Evolutionary conservation across 495 filamentous ascomycete genomes (phyloP).

Genomic region (Saxophila tyrrhenica): DNA sequence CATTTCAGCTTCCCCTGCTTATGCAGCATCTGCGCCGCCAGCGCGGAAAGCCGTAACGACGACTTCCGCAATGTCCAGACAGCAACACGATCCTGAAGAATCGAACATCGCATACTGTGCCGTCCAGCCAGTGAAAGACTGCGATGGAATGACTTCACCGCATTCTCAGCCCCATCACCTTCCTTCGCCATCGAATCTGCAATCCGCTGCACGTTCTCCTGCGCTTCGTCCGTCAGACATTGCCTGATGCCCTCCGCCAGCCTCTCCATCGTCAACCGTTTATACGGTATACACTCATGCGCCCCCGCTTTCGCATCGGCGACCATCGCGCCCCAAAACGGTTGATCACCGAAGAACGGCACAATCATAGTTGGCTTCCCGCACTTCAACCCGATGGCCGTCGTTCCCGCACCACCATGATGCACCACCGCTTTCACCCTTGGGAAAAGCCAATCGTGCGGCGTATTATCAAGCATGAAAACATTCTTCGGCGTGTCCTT

Average conservation of each 20-base stretch:
- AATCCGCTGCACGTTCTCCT: constrained; percentile 45
- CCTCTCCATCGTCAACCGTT: constrained; percentile 49
- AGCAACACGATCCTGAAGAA: constrained; percentile 53
- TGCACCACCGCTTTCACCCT: constrained; percentile 28
- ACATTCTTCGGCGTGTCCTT: constrained; percentile 25
- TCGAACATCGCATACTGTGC: constrained; percentile 54
- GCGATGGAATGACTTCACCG: constrained; percentile 58
- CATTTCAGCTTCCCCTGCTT: constrained; percentile 46
- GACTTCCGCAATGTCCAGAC: constrained; percentile 56
- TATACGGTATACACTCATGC: constrained; percentile 56
- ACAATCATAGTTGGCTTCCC: constrained; percentile 32
- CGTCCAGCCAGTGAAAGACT: constrained; percentile 45
- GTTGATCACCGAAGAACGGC: constrained; percentile 43
- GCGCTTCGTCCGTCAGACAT: constrained; percentile 48
- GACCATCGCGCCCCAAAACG: constrained; percentile 74
- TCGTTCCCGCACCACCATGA: constrained; percentile 32
- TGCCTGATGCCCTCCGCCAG: constrained; percentile 59
- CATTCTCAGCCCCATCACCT: constrained; percentile 62
- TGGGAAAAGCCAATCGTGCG: constrained; percentile 34
- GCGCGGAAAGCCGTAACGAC: constrained; percentile 45
- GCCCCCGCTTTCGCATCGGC: constrained; percentile 54
- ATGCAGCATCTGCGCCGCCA: constrained; percentile 56
- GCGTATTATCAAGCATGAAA: constrained; percentile 32
- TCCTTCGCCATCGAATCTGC: constrained; percentile 52
- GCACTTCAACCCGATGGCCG: constrained; percentile 29